Percentiles rank a stretch among this genome's conserved stretches.
Evolutionary conservation across 2,329 filamentous ascomycete species (phyloP).

Genomic region (Alternaria consortialis): DNA sequence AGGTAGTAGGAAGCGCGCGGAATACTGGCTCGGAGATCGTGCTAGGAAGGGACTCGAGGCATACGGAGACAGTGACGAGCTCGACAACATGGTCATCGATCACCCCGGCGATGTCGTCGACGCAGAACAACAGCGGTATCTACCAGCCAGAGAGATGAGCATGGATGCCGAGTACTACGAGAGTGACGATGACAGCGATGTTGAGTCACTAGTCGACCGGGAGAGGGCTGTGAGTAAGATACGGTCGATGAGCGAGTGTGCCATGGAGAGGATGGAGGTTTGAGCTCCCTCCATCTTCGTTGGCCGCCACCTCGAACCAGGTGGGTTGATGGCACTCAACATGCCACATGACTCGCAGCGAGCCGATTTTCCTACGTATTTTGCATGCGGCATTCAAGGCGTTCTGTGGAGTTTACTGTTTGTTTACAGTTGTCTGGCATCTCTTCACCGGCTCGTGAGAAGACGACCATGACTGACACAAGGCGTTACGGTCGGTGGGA

Average conservation of each 20-base stretch:
- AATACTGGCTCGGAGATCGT: constrained; percentile 84
- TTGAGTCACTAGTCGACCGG: constrained; percentile 40
- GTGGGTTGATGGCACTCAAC: constrained; percentile 2
- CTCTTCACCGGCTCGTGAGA: constrained; percentile 30
- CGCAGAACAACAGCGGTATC: constrained; percentile 51
- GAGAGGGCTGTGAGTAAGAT: constrained; percentile 55
- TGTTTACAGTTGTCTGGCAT: constrained; percentile 8
- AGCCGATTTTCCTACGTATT: background rate
- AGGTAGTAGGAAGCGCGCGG: constrained; percentile 80
- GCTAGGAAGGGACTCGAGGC: constrained; percentile 57
- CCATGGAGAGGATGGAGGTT: constrained; percentile 63
- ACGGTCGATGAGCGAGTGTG: constrained; percentile 63
- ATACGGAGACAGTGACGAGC: constrained; percentile 56
- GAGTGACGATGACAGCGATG: constrained; percentile 46
- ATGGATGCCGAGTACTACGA: constrained; percentile 43
- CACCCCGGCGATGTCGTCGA: constrained; percentile 51
- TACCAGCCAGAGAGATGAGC: constrained; percentile 42
- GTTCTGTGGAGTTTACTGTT: background rate
- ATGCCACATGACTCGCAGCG: background rate
- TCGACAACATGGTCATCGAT: constrained; percentile 52
- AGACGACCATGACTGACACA: constrained; percentile 25
- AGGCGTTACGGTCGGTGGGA: constrained; percentile 37
- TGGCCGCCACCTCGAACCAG: background rate
- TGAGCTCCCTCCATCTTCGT: constrained; percentile 28
- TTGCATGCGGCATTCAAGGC: constrained; percentile 5